Conservation (phyloP, 2,329 filamentous ascomycete genomes). For the Berkeleyomyces rouxiae region DNA sequence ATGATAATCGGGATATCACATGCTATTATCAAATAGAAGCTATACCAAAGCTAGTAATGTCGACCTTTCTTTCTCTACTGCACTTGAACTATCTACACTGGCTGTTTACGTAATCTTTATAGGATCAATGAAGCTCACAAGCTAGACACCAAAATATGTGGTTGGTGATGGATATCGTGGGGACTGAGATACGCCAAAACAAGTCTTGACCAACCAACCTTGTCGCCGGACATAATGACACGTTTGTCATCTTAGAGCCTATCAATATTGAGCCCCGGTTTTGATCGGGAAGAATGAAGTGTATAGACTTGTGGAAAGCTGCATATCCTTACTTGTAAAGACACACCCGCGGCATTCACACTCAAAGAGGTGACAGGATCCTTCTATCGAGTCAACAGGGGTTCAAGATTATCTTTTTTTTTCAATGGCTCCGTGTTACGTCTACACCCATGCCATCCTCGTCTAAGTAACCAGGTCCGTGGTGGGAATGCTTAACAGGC, state of each 20-base stretch:
- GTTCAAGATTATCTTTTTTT: background rate
- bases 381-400: background rate
- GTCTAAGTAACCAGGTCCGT: background rate
- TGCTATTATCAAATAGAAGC: background rate
- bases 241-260: background rate
- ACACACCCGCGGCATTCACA: background rate
- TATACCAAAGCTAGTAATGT: background rate
- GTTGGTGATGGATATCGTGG: background rate
- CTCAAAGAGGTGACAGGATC: background rate
- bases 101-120: background rate
- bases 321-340: background rate
- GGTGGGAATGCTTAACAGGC: background rate
- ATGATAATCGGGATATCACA: background rate
- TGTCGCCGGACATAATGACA: background rate
- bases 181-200: too few relatives aligned
- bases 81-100: background rate
- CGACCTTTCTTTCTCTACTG: background rate
- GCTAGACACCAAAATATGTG: background rate
- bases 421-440: background rate
- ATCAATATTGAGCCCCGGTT: background rate
- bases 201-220: too few relatives aligned
- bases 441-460: background rate
- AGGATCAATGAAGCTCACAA: background rate
- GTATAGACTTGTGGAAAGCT: background rate
- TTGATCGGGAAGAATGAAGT: too few relatives aligned